Conservation (phyloP, 1,284 basidiomycete species). For the Rugosomyces carneus region DNA sequence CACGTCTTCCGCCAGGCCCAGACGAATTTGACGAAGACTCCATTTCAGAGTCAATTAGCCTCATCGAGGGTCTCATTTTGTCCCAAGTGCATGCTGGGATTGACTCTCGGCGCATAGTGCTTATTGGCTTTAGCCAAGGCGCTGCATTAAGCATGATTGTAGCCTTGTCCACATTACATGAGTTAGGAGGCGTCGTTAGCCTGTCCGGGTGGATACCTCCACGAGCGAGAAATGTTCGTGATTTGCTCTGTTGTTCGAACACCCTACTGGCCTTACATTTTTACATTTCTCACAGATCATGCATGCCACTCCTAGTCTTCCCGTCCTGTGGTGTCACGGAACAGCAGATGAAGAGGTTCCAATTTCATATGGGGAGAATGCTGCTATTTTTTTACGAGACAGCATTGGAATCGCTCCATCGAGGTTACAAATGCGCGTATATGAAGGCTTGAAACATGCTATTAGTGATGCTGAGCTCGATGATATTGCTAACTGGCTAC, state of each 20-base stretch:
- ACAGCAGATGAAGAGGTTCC: constrained; percentile 33
- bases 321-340: constrained; percentile 40
- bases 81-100: constrained; percentile 32
- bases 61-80: constrained; percentile 35
- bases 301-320: constrained; percentile 27
- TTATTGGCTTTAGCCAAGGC: constrained; percentile 42
- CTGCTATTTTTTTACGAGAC: constrained; percentile 27
- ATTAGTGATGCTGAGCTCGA: constrained; percentile 31
- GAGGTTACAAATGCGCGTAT: constrained; percentile 25
- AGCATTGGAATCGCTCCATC: constrained; percentile 21
- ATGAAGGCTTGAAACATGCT: constrained; percentile 29
- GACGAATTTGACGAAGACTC: constrained; percentile 33
- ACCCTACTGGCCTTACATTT: background rate
- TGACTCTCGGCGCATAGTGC: constrained; percentile 31
- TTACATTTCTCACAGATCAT: constrained; percentile 28
- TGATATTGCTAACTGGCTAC: constrained; percentile 24
- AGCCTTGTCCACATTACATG: constrained; percentile 34
- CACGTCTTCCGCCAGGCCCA: constrained; percentile 30
- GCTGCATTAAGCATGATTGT: constrained; percentile 34
- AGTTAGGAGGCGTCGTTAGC: constrained; percentile 37
- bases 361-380: constrained; percentile 27
- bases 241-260: background rate
- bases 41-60: constrained; percentile 30
- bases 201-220: constrained; percentile 41
- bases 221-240: constrained; percentile 26